These are phyloP conservation scores for Voacanga thouarsii DNA, from an alignment of 257 asterid species.

Conservation along the genomic window DNA sequence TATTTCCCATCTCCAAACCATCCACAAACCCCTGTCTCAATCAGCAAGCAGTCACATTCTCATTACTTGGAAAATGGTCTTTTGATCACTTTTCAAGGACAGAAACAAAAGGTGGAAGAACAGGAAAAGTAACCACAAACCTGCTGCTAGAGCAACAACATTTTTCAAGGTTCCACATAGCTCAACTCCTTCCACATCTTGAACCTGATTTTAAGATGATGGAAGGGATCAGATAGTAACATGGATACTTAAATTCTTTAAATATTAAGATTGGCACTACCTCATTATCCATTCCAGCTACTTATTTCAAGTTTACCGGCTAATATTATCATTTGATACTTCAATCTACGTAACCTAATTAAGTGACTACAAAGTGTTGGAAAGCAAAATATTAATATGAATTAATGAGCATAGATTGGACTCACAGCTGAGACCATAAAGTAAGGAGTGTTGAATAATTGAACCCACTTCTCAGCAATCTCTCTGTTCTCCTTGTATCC, in stretches of 20 bases:
- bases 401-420: slow-evolving; percentile 8
- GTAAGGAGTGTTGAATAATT: slow-evolving; percentile 66
- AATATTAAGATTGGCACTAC: neutral
- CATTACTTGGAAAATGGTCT: slow-evolving; percentile 1
- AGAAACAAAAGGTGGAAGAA: neutral
- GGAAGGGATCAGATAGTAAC: neutral
- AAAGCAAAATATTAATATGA: neutral
- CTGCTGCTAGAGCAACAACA: slow-evolving; percentile 89
- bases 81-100: neutral
- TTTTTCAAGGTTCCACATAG: slow-evolving; percentile 89
- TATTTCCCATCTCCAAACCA: slow-evolving; percentile 94
- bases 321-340: neutral
- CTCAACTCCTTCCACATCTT: slow-evolving; percentile 96
- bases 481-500: slow-evolving; percentile 68
- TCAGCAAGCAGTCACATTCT: slow-evolving; percentile 3
- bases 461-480: slow-evolving; percentile 82
- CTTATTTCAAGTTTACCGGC: neutral
- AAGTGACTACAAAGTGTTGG: neutral
- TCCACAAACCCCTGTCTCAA: slow-evolving; percentile 72
- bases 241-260: neutral
- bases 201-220: slow-evolving; percentile 45
- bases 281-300: neutral
- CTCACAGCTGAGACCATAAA: slow-evolving; percentile 79
- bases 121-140: slow-evolving; percentile 26
- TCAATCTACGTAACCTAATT: neutral